phyloP scores from a whole-genome alignment of 2,329 filamentous ascomycete species.

The Knoxdaviesia proteae region DNA sequence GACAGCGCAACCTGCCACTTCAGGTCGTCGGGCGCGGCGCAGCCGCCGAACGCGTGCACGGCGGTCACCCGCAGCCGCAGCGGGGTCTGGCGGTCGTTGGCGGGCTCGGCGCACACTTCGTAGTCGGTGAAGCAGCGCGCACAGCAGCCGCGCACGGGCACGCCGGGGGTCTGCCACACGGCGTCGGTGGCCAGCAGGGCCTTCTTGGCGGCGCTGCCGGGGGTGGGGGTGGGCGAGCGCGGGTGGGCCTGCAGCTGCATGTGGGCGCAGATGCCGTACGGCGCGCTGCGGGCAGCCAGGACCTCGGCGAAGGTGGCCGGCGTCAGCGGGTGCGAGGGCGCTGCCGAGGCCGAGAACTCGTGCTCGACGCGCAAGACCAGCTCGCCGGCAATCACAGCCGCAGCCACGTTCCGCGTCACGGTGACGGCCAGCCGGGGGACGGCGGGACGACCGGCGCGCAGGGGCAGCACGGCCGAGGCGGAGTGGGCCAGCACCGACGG shows the following conservation, averaged over 20 bases:
- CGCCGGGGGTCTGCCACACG: too few relatives aligned
- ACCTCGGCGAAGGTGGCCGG: too few relatives aligned
- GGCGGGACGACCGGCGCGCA: background rate
- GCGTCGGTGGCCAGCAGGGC: too few relatives aligned
- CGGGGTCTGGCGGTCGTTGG: background rate
- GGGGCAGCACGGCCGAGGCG: background rate
- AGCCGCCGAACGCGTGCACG: conserved; percentile 2
- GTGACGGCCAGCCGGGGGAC: background rate
- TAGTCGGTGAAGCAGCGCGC: too few relatives aligned
- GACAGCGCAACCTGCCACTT: background rate
- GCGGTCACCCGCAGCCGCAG: background rate
- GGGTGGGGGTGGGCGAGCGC: too few relatives aligned
- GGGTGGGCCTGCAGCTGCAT: too few relatives aligned
- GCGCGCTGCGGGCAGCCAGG: too few relatives aligned
- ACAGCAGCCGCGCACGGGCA: too few relatives aligned
- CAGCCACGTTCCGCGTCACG: background rate
- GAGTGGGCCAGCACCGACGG: background rate
- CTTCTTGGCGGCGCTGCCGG: too few relatives aligned
- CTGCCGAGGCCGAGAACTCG: background rate
- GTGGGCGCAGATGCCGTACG: too few relatives aligned
- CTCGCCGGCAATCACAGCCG: background rate
- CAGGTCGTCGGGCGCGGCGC: background rate
- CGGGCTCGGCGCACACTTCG: too few relatives aligned
- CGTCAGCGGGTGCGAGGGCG: background rate
- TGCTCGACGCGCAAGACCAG: background rate